phyloP scores from a whole-genome alignment of 768 basidiomycete genomes.

The Suillus fuscotomentosus region DNA sequence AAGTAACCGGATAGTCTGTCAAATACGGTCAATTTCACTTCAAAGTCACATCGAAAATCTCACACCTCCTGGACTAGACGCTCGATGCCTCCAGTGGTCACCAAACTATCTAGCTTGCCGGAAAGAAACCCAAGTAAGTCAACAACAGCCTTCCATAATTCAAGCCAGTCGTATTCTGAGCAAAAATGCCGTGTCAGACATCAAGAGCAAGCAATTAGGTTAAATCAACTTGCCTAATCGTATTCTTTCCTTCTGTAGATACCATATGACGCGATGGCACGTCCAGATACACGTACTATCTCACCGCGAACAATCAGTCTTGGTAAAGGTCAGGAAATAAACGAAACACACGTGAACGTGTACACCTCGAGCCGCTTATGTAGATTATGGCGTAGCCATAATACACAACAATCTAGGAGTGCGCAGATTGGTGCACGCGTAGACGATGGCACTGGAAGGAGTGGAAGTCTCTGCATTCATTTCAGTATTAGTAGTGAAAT shows the following conservation, averaged over 20 bases:
- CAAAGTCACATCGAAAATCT: neutral
- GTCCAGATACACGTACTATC: slow-evolving; percentile 54
- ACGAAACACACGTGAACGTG: slow-evolving; percentile 50
- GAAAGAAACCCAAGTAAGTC: slow-evolving; percentile 55
- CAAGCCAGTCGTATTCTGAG: slow-evolving; percentile 65
- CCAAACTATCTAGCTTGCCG: slow-evolving; percentile 51
- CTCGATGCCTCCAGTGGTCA: slow-evolving; percentile 51
- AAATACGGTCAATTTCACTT: neutral
- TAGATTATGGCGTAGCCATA: slow-evolving; percentile 72
- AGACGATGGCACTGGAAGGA: slow-evolving; percentile 39
- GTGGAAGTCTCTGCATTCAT: slow-evolving; percentile 45
- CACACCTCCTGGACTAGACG: slow-evolving; percentile 54
- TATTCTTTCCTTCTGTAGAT: slow-evolving; percentile 48
- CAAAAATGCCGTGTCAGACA: slow-evolving; percentile 2
- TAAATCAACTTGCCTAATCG: slow-evolving; percentile 49
- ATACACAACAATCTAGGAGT: slow-evolving; percentile 63
- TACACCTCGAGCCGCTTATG: slow-evolving; percentile 58
- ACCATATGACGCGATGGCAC: slow-evolving; percentile 56
- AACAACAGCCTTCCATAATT: slow-evolving; percentile 59
- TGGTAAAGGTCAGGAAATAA: neutral
- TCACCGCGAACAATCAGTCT: neutral
- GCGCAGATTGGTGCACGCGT: slow-evolving; percentile 52
- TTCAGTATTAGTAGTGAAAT: slow-evolving; percentile 4
- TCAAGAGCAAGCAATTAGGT: neutral
- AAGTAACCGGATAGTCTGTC: slow-evolving; percentile 51